Evolutionary conservation across 495 filamentous ascomycete genomes (phyloP).

Genomic region (Usnea hakonensis): DNA sequence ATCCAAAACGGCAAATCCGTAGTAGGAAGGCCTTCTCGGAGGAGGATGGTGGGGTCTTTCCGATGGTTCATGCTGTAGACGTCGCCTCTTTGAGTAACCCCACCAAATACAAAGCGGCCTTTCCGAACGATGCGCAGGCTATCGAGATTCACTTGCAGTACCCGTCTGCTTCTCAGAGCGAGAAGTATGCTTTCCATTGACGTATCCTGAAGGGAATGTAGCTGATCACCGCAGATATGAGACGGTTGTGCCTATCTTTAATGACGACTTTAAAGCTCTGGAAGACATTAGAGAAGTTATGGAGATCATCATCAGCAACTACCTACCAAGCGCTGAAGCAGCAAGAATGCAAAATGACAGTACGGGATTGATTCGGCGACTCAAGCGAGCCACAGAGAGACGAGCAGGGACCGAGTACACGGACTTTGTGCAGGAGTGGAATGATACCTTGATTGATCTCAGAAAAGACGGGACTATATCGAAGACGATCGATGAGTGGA

Average conservation of each 20-base stretch:
- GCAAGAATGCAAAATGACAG: conserved; percentile 63
- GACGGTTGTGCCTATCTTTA: conserved; percentile 66
- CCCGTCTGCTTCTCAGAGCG: conserved; percentile 59
- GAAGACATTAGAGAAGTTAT: conserved; percentile 78
- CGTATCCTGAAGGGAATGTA: conserved; percentile 14
- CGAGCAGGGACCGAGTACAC: conserved; percentile 60
- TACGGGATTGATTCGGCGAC: conserved; percentile 60
- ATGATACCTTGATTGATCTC: conserved; percentile 52
- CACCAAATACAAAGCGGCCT: conserved; percentile 40
- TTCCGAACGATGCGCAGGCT: conserved; percentile 39
- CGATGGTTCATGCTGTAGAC: conserved; percentile 61
- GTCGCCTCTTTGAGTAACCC: conserved; percentile 47
- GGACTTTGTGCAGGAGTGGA: conserved; percentile 65
- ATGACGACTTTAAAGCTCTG: conserved; percentile 71
- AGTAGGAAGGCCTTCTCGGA: conserved; percentile 54
- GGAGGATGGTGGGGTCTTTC: conserved; percentile 41
- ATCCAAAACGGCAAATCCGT: conserved; percentile 51
- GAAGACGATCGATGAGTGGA: conserved; percentile 56
- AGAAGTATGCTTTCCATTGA: conserved; percentile 46
- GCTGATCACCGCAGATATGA: conserved; percentile 54
- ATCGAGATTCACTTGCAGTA: conserved; percentile 59
- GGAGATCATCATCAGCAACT: conserved; percentile 61
- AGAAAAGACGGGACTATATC: conserved; percentile 58
- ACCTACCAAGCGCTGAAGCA: conserved; percentile 59
- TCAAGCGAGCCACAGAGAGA: conserved; percentile 60